Percentiles rank a stretch among this genome's conserved stretches.
Conservation (phyloP, 345 rosid genomes). For the Acer campestre region DNA sequence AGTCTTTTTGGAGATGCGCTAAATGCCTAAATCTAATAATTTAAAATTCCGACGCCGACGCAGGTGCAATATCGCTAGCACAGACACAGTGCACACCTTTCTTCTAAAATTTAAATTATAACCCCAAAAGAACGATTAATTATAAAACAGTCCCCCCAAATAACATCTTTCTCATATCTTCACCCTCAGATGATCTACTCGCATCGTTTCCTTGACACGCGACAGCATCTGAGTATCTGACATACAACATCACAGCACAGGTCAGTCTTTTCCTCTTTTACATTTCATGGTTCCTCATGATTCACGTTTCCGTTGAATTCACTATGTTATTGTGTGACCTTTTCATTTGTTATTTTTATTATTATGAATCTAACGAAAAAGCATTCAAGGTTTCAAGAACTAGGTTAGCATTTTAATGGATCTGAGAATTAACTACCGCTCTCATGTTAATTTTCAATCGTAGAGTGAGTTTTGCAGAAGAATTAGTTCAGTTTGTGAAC, state of each 20-base stretch:
- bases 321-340: background rate
- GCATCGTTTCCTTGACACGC: background rate
- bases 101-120: background rate
- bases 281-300: background rate
- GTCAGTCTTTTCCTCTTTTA: background rate
- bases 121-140: slow-evolving; percentile 3
- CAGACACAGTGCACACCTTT: background rate
- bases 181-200: background rate
- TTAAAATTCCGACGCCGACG: background rate
- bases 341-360: no score
- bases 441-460: background rate
- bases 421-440: background rate
- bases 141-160: background rate
- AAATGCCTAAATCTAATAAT: no score
- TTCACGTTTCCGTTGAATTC: background rate
- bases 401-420: background rate
- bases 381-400: background rate
- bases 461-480: background rate
- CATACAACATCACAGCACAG: background rate
- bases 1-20: no score
- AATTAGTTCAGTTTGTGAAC: background rate
- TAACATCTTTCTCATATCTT: background rate
- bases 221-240: no score
- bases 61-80: background rate
- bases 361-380: background rate